A percentile compares a stretch with the other conserved stretches of the same genome.
These are phyloP conservation scores for Pascua sp. DNA, from an alignment of 1,284 basidiomycete genomes.

Conservation along the genomic window DNA sequence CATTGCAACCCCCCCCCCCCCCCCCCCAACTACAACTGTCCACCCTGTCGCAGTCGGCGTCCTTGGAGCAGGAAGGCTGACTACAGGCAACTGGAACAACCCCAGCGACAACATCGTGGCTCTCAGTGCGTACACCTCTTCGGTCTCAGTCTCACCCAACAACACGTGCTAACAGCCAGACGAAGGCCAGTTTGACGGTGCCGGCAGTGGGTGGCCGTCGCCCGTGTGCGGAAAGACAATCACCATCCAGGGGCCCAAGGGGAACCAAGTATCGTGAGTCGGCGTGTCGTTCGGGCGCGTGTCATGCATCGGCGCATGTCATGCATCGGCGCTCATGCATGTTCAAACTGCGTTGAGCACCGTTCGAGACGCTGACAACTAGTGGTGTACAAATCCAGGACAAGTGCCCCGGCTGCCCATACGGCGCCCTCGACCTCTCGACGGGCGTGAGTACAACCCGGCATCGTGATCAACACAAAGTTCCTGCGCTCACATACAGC, in stretches of 20 bases:
- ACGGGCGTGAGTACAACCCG: not conserved
- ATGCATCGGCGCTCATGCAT: not conserved
- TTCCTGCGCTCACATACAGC: not conserved
- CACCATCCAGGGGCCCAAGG: conserved; percentile 63
- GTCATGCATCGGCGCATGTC: conserved; percentile 20
- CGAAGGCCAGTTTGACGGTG: conserved; percentile 33
- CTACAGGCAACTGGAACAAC: not conserved
- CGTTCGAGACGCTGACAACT: conserved; percentile 56
- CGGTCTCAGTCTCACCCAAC: too few relatives aligned
- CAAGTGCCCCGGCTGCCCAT: conserved; percentile 50
- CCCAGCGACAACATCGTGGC: conserved; percentile 16
- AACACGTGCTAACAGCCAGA: conserved; percentile 7
- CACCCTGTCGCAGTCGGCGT: too few relatives aligned
- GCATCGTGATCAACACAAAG: not conserved
- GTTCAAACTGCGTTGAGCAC: not conserved
- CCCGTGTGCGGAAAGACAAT: conserved; percentile 62
- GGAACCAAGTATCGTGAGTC: conserved; percentile 46
- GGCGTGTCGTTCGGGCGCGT: not conserved
- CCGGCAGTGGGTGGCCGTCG: conserved; percentile 56
- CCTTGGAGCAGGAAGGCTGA: not conserved
- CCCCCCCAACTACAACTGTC: too few relatives aligned
- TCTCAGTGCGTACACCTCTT: conserved; percentile 7
- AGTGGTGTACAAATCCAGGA: conserved; percentile 63
- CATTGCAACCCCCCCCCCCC: too few relatives aligned
- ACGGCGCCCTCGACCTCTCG: conserved; percentile 72